Base-by-base conservation (phyloP, 1,139 yeast genomes). In the Williopsis jadinii region DNA sequence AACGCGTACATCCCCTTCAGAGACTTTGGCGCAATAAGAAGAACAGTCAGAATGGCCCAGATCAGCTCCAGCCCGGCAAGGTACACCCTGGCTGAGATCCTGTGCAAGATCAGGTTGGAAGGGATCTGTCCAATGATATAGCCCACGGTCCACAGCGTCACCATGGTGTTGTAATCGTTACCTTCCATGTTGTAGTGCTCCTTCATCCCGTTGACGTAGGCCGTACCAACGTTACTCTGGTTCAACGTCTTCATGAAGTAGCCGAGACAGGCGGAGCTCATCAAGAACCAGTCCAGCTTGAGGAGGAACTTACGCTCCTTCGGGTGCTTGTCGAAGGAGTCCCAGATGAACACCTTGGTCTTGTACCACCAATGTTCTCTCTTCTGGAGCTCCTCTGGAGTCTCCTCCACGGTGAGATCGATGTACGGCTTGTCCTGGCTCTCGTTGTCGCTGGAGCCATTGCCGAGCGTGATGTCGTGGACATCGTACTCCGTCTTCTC, bases 81-180 rank as follows among this genome's bases (percentile, higher is more conserved):
- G 43, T 74, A 74, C 49, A 65, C 75, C 42, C 82, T 60, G 9
- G 82, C 77, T 11, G 75, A 67, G 8, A 75, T 67, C 43, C 75
- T 61, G 52, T 75, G 79, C 37, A 77, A 57, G 36, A 77, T 64
- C 50, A 76, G 62, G 52, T 75, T 75, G 11, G 78, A 70, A 1
- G 84, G 84, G 31, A 77, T 64, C 49, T 75, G 81, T 11, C 82
- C 81, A 40, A 77, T 59, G 43, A 76, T 71, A 47, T 77, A 77
- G 1, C 84, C 84, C 12, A 75, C 73, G 0, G 81, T 75, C 70
- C 75, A 77, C 28, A 72, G 59, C 0, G 82, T 71, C 11, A 64
- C 62, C 53, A 77, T 61, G 40, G 72, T 70, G 46, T 77, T 73
- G 46, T 70, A 72, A 49, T 79, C 80, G 49, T 78, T 73, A n/a